Base-by-base conservation (phyloP, 2,329 filamentous ascomycete species). In the Trichoderma arundinaceum region DNA sequence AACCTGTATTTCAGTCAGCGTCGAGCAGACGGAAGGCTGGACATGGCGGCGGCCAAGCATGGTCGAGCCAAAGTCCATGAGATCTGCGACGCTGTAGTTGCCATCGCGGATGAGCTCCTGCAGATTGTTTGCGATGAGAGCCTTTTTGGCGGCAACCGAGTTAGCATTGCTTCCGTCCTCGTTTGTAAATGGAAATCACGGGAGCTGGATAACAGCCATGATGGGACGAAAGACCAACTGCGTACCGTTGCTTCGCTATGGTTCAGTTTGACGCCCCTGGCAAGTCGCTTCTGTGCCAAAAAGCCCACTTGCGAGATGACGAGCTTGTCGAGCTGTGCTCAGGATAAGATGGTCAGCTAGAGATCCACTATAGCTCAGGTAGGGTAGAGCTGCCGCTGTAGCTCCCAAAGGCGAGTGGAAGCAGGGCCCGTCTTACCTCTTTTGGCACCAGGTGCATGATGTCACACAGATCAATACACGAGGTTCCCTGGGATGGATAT, bases 91-190 rank as follows among this genome's bases (percentile, higher is more conserved):
- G 13, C 86, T 91, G 80, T 97, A 92, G 71, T 90, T 88, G 75
- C 94, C 94, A 94, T 98, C 94, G 77, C 94, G 94, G 77, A 98
- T 96, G 73, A 97, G 89, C 85, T 98, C 94, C 78, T 97, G 94
- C 57, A 98, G 85, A 77, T 94, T 94, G 75, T 87, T 93, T 68
- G 94, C 89, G 74, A 97, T 96, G 70, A 94, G 85, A 33, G 90
- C 90, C 89, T 91, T 57, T 8, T 3, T 15, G 3, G 13, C 13
- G 32, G 22, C 10, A 5, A 9, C 4, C 7, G 35, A 28, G 44
- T 49, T 39, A 58, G 17, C 35, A 35, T 38, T 22, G n/a, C 13
- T 33, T 53, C 19, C 15, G 22, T 7, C 12, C 39, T 8, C 39
- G 3, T 43, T 6, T 6, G 12, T 43, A 10, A 7, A 32, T 43